A percentile compares a stretch with the other conserved stretches of the same genome.
Evolutionary conservation across 352 stramenopile genomes (phyloP).

Genomic region (Phytophthora ramorum): DNA sequence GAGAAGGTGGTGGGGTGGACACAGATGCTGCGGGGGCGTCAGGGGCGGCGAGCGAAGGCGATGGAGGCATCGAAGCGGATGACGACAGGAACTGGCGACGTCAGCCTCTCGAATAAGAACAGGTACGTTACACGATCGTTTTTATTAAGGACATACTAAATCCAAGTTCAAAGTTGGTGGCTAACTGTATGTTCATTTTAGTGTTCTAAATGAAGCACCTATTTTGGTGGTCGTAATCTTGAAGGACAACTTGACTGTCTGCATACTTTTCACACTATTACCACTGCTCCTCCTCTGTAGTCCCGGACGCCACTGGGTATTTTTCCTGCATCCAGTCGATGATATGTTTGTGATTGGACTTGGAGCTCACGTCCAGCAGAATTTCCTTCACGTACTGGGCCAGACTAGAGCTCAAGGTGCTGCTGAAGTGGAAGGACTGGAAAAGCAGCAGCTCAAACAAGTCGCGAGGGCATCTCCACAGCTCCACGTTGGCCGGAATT

Average conservation of each 20-base stretch:
- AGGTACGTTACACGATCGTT: not conserved
- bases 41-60: constrained; percentile 2
- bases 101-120: constrained; percentile 1
- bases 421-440: constrained; percentile 17
- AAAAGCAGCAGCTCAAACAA: constrained; percentile 23
- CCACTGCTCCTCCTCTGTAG: constrained; percentile 3
- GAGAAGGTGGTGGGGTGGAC: constrained; percentile 13
- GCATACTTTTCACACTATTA: too few species aligned
- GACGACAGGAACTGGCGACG: constrained; percentile 16
- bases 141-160: not conserved
- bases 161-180: not conserved
- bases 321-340: constrained; percentile 8
- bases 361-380: constrained; percentile 18
- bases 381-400: constrained; percentile 1
- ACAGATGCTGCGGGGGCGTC: not conserved
- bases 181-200: not conserved
- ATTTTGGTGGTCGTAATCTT: constrained; percentile 9
- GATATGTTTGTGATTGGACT: constrained; percentile 23
- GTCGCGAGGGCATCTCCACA: constrained; percentile 1
- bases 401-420: not conserved
- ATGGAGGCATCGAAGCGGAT: constrained; percentile 7
- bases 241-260: too few species aligned
- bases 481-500: constrained; percentile 1
- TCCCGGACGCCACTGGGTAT: not conserved
- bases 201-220: too few species aligned